These are phyloP conservation scores for Zanthoxylum bungeanum DNA, from an alignment of 345 rosid genomes.

Conservation along the genomic window DNA sequence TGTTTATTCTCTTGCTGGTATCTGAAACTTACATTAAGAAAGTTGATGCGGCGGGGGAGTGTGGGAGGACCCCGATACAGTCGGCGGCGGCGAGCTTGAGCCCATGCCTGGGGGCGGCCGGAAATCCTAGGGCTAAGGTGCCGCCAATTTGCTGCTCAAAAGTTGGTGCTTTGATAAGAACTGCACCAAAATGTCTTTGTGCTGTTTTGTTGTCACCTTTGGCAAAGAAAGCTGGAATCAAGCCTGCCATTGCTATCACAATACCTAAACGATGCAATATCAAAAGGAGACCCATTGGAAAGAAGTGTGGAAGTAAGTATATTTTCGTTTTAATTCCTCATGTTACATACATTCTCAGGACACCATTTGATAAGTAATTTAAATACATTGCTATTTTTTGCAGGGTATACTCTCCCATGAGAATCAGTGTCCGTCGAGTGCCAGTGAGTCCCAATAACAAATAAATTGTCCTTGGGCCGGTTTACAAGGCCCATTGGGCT, in stretches of 20 bases:
- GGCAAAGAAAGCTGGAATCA: slow-evolving; percentile 78
- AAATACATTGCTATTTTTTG: background rate
- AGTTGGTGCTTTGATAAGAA: slow-evolving; percentile 54
- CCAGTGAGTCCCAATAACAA: background rate
- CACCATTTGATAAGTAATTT: background rate
- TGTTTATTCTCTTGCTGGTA: slow-evolving; percentile 30
- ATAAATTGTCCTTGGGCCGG: background rate
- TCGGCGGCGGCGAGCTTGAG: slow-evolving; percentile 68
- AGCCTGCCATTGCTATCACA: slow-evolving; percentile 64
- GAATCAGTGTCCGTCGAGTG: background rate
- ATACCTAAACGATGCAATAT: slow-evolving; percentile 87
- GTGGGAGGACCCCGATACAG: slow-evolving; percentile 64
- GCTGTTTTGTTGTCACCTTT: slow-evolving; percentile 72
- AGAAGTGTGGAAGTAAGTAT: slow-evolving; percentile 78
- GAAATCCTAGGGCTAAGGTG: slow-evolving; percentile 45
- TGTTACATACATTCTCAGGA: too few relatives aligned
- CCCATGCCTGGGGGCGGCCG: slow-evolving; percentile 70
- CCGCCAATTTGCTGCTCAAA: slow-evolving; percentile 71
- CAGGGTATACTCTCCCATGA: slow-evolving; percentile 44
- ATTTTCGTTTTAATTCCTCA: background rate
- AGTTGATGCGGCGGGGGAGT: slow-evolving; percentile 53
- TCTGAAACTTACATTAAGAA: slow-evolving; percentile 12
- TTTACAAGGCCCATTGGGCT: background rate
- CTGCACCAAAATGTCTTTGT: slow-evolving; percentile 76
- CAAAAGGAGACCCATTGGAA: slow-evolving; percentile 61